Percentiles rank a stretch among this genome's conserved stretches.
phyloP scores from a whole-genome alignment of 371 early-diverging fungal species.

The Syncephalastrum racemosum region DNA sequence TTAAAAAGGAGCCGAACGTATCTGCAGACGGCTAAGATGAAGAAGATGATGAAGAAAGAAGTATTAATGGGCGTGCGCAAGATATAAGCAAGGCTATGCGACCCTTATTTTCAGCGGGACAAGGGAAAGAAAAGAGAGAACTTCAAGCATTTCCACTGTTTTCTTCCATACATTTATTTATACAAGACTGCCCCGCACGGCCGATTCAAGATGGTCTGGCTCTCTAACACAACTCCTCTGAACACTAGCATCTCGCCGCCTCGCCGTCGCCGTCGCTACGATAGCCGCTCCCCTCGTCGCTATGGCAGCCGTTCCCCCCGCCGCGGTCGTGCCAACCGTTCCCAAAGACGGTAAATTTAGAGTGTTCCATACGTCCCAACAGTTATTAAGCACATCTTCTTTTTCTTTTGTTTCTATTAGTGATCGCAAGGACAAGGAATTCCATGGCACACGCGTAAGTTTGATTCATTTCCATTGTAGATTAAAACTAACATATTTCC shows the following conservation, averaged over 20 bases:
- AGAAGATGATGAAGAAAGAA: constrained; percentile 11
- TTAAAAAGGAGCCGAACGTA: constrained; percentile 7
- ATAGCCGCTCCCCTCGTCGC: constrained; percentile 28
- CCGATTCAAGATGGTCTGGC: constrained; percentile 3
- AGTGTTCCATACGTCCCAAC: not conserved
- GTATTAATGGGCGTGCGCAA: constrained; percentile 4
- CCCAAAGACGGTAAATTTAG: constrained; percentile 8
- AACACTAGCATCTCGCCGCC: constrained; percentile 16
- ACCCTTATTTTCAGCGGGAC: not conserved
- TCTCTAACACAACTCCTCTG: too few species aligned
- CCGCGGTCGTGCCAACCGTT: not conserved
- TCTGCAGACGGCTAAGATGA: constrained; percentile 1
- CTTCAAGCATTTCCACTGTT: constrained; percentile 11
- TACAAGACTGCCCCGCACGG: constrained; percentile 4
- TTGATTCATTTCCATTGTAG: not conserved
- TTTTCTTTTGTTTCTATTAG: not conserved
- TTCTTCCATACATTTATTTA: constrained; percentile 5
- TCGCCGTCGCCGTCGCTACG: constrained; percentile 30
- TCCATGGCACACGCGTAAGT: constrained; percentile 47
- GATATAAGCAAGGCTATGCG: constrained; percentile 1
- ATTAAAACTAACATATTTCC: not conserved
- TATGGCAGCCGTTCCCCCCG: constrained; percentile 17
- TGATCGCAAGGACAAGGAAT: constrained; percentile 36
- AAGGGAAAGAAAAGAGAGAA: constrained; percentile 2
- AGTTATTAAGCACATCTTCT: constrained; percentile 4